These are phyloP conservation scores for Lactarius quietus DNA, from an alignment of 768 basidiomycete genomes.

Conservation along the genomic window DNA sequence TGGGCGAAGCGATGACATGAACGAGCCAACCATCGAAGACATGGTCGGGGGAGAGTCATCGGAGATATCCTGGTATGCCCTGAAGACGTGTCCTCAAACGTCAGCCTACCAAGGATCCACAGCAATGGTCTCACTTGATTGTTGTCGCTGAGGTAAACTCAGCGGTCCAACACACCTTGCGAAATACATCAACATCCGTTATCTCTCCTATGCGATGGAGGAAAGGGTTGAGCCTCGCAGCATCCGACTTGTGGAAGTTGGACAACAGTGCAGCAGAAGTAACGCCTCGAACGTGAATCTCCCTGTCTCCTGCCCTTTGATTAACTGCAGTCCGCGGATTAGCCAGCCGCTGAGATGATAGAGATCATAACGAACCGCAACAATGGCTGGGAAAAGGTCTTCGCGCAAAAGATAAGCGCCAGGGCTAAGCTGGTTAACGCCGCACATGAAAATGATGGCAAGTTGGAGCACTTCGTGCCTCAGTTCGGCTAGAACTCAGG, in stretches of 20 bases:
- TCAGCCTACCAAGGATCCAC: background rate
- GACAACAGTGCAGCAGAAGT: conserved; percentile 56
- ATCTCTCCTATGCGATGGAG: conserved; percentile 49
- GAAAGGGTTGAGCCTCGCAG: conserved; percentile 65
- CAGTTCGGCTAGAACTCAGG: conserved; percentile 39
- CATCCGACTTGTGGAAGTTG: conserved; percentile 72
- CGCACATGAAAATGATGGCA: conserved; percentile 54
- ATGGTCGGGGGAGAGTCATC: conserved; percentile 53
- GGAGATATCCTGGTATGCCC: conserved; percentile 53
- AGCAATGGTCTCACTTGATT: conserved; percentile 42
- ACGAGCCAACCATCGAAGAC: conserved; percentile 47
- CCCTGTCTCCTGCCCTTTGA: conserved; percentile 52
- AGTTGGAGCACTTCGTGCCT: conserved; percentile 56
- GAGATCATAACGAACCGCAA: conserved; percentile 37
- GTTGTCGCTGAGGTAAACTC: conserved; percentile 49
- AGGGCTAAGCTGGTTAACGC: conserved; percentile 60
- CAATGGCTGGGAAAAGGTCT: conserved; percentile 56
- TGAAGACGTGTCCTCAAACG: conserved; percentile 28
- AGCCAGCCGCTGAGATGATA: background rate
- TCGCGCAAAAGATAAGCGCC: conserved; percentile 66
- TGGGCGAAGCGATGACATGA: conserved; percentile 51
- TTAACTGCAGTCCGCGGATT: conserved; percentile 40
- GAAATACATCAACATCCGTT: conserved; percentile 49
- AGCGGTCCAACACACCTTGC: conserved; percentile 54
- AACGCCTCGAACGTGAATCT: conserved; percentile 57